Evolutionary conservation across 257 asterid genomes (phyloP), one percentile per base, ranked within the genome.

Genomic region (Lantana camara): DNA sequence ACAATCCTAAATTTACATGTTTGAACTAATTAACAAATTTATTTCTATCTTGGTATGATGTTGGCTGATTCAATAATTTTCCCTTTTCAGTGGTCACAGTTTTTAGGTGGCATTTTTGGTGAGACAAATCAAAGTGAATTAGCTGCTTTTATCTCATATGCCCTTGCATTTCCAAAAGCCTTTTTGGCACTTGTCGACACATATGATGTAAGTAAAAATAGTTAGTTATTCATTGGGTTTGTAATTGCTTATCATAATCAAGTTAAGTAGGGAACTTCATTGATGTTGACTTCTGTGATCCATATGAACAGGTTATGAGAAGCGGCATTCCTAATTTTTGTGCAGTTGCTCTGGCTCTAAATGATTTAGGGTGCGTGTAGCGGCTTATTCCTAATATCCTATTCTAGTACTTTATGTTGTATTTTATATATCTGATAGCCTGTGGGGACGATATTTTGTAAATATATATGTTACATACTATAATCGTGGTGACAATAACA

Each of bases 301-400:
- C 62, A 30, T 66, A 50, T 71, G 68, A 56, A 74, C 96, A 93
- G 99, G 99, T 93, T 19, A 85, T 86, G 85, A 83, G 93, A 81
- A 93, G 96, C 45, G 99, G 99, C n/a, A 55, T 93, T 64, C 99
- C 97, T 30, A 93, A 93, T 82, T 93, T 85, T 79, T 93, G 95
- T 84, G 99, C 99, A 15, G 99, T 93, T 79, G 96, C 99, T 69
- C 83, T 93, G 63, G 95, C 96, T 67, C 83, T 93, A 68, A 72
- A 88, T 64, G 97, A 88, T 70, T 76, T 94, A 73, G 99, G 99
- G 99, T 93, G 77, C 60, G 96, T 75, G 63, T 57, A 46, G 60
- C 60, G 20, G 19, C 71, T 44, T 67, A 7, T 10, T 63, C 59
- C 58, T 71, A 17, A 20, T 15, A 4, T 63, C 59, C 58, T 71